A percentile compares a stretch with the other conserved stretches of the same genome.
phyloP scores from a whole-genome alignment of 1,284 basidiomycete genomes.

The Taiwanofungus camphoratus region DNA sequence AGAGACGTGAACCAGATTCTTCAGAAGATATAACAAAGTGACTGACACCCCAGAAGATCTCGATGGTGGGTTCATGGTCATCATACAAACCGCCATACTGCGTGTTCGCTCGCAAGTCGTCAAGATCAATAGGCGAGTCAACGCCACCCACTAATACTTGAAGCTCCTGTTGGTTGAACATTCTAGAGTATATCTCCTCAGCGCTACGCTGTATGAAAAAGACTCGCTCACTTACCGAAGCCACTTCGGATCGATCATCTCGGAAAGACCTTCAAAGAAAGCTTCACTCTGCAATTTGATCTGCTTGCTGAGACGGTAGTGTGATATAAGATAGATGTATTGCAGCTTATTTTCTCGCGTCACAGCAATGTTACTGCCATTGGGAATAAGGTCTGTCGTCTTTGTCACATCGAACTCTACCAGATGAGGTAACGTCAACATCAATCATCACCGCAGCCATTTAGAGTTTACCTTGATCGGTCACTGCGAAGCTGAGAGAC shows the following conservation, averaged over 20 bases:
- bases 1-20: conserved; percentile 18
- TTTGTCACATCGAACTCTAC: conserved; percentile 83
- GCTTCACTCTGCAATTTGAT: conserved; percentile 83
- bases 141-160: conserved; percentile 83
- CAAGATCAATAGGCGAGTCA: conserved; percentile 76
- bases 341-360: conserved; percentile 86
- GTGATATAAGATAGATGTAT: conserved; percentile 88
- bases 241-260: conserved; percentile 89
- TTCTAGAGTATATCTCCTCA: conserved; percentile 46
- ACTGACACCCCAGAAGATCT: conserved; percentile 63
- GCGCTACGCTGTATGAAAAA: background rate
- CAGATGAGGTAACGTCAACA: conserved; percentile 2
- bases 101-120: conserved; percentile 72
- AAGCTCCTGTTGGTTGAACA: conserved; percentile 94
- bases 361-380: conserved; percentile 83
- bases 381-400: conserved; percentile 76
- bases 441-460: background rate
- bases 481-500: conserved; percentile 89
- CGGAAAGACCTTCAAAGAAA: conserved; percentile 81
- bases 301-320: conserved; percentile 86
- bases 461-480: conserved; percentile 65
- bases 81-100: conserved; percentile 76
- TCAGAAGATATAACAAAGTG: conserved; percentile 3
- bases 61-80: conserved; percentile 64
- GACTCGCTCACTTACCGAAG: conserved; percentile 49